phyloP scores from a whole-genome alignment of 805 yeast genomes.

The Candida coquimbonensis region DNA sequence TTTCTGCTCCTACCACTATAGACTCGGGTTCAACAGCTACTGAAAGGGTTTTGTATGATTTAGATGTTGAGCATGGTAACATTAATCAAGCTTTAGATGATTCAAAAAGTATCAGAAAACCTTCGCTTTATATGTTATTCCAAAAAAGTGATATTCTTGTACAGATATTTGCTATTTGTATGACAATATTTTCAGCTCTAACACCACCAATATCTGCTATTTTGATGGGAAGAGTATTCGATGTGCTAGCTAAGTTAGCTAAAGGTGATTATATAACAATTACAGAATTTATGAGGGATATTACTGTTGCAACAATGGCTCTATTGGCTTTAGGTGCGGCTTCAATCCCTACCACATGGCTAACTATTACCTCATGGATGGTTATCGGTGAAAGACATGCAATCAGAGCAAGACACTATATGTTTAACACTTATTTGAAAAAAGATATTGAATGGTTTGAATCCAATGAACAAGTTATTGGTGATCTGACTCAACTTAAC shows the following conservation, averaged over 20 bases:
- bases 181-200: slow-evolving; percentile 46
- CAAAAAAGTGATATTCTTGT: slow-evolving; percentile 19
- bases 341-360: slow-evolving; percentile 40
- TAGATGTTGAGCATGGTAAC: slow-evolving; percentile 11
- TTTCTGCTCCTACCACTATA: slow-evolving; percentile 10
- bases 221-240: slow-evolving; percentile 60
- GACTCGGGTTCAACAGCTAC: slow-evolving; percentile 6
- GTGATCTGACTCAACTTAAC: slow-evolving; percentile 58
- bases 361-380: slow-evolving; percentile 57
- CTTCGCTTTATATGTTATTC: slow-evolving; percentile 20
- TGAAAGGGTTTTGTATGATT: slow-evolving; percentile 6
- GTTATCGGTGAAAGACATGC: slow-evolving; percentile 67
- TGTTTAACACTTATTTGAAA: slow-evolving; percentile 40
- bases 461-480: slow-evolving; percentile 43
- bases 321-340: slow-evolving; percentile 42
- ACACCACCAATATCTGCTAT: slow-evolving; percentile 57
- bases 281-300: slow-evolving; percentile 29
- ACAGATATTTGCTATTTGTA: slow-evolving; percentile 23
- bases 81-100: neutral
- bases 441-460: slow-evolving; percentile 61
- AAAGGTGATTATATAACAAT: slow-evolving; percentile 26
- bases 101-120: slow-evolving; percentile 7
- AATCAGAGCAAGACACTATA: slow-evolving; percentile 39
- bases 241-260: slow-evolving; percentile 30
- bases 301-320: slow-evolving; percentile 33